A percentile compares a stretch with the other conserved stretches of the same genome.
Conservation (phyloP, 2,329 filamentous ascomycete genomes). For the Gaeumannomyces tritici region DNA sequence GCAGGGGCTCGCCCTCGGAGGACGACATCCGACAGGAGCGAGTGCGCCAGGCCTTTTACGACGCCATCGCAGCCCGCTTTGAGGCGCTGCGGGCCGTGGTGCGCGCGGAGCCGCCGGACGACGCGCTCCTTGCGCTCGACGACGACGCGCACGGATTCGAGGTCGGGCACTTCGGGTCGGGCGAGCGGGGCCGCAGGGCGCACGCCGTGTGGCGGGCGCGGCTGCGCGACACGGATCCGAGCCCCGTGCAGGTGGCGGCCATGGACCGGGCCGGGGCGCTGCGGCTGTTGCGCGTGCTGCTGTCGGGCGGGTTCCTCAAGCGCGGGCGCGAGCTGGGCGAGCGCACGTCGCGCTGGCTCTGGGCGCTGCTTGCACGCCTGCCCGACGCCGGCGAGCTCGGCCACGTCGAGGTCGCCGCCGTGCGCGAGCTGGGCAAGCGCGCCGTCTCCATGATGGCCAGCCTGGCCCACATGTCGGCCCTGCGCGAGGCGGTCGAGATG, state of each 20-base stretch:
- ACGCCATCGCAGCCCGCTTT: conserved; percentile 57
- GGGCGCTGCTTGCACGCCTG: conserved; percentile 69
- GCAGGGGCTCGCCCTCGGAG: conserved; percentile 14
- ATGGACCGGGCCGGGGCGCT: conserved; percentile 60
- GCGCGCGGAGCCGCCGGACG: conserved; percentile 40
- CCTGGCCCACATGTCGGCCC: conserved; percentile 40
- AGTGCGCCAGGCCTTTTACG: conserved; percentile 59
- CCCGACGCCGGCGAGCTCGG: conserved; percentile 66
- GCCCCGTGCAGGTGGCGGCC: conserved; percentile 48
- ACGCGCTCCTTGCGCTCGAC: conserved; percentile 42
- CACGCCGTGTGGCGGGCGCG: conserved; percentile 43
- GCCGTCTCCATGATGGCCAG: conserved; percentile 54
- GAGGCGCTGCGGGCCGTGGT: conserved; percentile 52
- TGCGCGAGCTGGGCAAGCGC: conserved; percentile 72
- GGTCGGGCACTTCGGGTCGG: conserved; percentile 42
- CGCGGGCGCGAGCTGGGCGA: conserved; percentile 49
- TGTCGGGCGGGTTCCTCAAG: conserved; percentile 53
- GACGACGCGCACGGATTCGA: conserved; percentile 39
- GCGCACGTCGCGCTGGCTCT: conserved; percentile 72
- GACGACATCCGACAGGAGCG: conserved; percentile 15
- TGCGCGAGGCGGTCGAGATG: conserved; percentile 31
- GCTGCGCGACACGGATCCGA: conserved; percentile 43
- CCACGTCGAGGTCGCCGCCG: conserved; percentile 63
- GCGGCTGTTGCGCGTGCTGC: conserved; percentile 56
- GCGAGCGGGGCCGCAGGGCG: conserved; percentile 18